phyloP scores from a whole-genome alignment of 768 basidiomycete genomes.

The Leccinum variicolor region DNA sequence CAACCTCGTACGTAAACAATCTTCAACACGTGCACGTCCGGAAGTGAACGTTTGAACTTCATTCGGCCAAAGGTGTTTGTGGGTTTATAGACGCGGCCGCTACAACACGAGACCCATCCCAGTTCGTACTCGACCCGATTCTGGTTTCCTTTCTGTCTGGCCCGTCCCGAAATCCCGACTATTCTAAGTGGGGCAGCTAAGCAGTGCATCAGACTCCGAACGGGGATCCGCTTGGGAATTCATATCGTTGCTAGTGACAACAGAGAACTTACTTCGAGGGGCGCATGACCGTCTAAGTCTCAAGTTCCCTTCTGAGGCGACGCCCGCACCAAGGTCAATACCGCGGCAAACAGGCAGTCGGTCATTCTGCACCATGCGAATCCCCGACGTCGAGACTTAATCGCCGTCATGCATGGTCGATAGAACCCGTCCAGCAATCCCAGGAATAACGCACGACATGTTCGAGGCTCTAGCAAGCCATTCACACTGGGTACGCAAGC shows the following conservation, averaged over 20 bases:
- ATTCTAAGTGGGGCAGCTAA: not conserved
- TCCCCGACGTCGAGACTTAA: constrained; percentile 21
- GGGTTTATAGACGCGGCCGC: constrained; percentile 10
- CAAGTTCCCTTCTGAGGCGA: constrained; percentile 4
- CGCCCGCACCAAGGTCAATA: constrained; percentile 6
- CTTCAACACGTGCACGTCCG: constrained; percentile 24
- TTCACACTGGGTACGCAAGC: not conserved
- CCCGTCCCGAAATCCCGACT: constrained; percentile 9
- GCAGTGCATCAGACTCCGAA: constrained; percentile 5
- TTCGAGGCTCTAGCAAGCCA: constrained; percentile 7
- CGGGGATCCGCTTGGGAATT: constrained; percentile 27
- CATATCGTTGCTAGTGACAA: constrained; percentile 22
- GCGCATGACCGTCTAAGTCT: constrained; percentile 5
- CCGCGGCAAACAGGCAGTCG: constrained; percentile 13
- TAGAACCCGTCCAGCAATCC: constrained; percentile 2
- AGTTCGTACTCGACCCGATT: constrained; percentile 8
- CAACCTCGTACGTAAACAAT: constrained; percentile 24
- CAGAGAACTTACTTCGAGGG: constrained; percentile 16
- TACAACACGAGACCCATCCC: constrained; percentile 17
- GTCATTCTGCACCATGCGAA: constrained; percentile 17
- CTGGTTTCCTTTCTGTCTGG: constrained; percentile 8
- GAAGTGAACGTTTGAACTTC: constrained; percentile 16
- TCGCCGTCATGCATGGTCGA: constrained; percentile 18
- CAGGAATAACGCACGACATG: constrained; percentile 7
- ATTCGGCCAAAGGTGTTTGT: constrained; percentile 13